phyloP scores from a whole-genome alignment of 2,329 filamentous ascomycete species.

The Penicillium sp. region DNA sequence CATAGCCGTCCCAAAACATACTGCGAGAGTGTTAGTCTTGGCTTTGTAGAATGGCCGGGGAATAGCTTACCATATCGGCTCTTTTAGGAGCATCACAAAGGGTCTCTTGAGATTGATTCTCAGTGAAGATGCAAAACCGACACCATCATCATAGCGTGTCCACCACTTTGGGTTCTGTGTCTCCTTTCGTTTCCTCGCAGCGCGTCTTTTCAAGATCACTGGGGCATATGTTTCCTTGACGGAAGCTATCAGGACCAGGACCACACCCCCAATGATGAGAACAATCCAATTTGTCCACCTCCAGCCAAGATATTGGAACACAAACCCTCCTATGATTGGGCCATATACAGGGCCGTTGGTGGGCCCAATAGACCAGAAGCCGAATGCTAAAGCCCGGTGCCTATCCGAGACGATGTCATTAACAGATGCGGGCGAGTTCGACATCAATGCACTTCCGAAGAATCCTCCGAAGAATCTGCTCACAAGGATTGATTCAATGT shows the following conservation, averaged over 20 bases:
- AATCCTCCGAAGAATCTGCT: constrained; percentile 69
- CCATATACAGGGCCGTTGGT: constrained; percentile 68
- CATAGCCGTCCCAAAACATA: constrained; percentile 67
- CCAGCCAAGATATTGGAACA: constrained; percentile 67
- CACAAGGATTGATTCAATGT: constrained; percentile 63
- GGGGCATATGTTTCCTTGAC: constrained; percentile 74
- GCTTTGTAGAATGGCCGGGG: not conserved
- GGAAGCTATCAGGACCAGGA: constrained; percentile 55
- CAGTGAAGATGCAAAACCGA: constrained; percentile 60
- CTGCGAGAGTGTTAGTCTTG: constrained; percentile 36
- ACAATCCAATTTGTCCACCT: constrained; percentile 82
- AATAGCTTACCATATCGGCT: constrained; percentile 69
- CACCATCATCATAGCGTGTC: constrained; percentile 70
- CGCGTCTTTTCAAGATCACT: constrained; percentile 63
- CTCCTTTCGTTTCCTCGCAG: constrained; percentile 59
- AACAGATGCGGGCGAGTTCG: constrained; percentile 75
- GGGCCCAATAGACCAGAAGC: constrained; percentile 74
- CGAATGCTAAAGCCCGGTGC: constrained; percentile 72
- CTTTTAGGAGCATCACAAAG: constrained; percentile 68
- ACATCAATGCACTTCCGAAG: constrained; percentile 72
- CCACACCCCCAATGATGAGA: constrained; percentile 64
- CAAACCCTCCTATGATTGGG: constrained; percentile 73
- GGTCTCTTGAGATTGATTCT: constrained; percentile 71
- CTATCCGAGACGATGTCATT: constrained; percentile 75
- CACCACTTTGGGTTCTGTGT: constrained; percentile 68